Conservation (phyloP, 169 alveolate species). For the Plasmodium chabaudi region DNA sequence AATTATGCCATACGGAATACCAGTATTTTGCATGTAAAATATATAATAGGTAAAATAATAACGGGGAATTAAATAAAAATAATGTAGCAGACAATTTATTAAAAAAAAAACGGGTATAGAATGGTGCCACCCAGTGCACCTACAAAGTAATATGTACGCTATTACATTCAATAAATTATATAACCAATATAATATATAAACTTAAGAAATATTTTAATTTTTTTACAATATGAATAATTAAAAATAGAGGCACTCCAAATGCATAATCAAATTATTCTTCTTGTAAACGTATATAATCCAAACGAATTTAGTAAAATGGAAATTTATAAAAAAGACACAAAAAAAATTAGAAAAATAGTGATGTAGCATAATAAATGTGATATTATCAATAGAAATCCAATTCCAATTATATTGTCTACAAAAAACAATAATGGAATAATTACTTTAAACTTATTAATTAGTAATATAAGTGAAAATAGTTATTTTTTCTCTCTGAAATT, state of each 20-base stretch:
- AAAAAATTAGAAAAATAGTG: background rate
- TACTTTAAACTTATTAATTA: background rate
- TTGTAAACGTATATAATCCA: too few relatives aligned
- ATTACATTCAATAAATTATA: background rate
- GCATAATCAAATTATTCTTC: constrained; percentile 25
- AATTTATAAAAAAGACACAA: constrained; percentile 2
- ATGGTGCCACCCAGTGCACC: constrained; percentile 68
- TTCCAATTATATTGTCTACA: background rate
- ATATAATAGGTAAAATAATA: background rate
- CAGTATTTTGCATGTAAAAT: too few relatives aligned
- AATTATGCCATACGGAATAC: too few relatives aligned
- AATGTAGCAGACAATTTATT: background rate
- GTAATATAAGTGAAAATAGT: background rate
- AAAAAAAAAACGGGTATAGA: constrained; percentile 29
- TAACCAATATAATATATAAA: constrained; percentile 2
- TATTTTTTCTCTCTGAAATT: background rate
- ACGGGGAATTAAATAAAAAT: background rate
- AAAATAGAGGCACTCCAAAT: constrained; percentile 34
- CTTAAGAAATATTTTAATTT: background rate
- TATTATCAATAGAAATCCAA: background rate
- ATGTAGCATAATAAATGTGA: background rate
- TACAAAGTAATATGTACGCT: constrained; percentile 7
- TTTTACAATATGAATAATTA: background rate
- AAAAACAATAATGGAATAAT: background rate
- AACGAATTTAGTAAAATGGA: constrained; percentile 1